A percentile compares a stretch with the other conserved stretches of the same genome.
Conservation (phyloP, 352 stramenopile species). For the Phytophthora agathidicida region DNA sequence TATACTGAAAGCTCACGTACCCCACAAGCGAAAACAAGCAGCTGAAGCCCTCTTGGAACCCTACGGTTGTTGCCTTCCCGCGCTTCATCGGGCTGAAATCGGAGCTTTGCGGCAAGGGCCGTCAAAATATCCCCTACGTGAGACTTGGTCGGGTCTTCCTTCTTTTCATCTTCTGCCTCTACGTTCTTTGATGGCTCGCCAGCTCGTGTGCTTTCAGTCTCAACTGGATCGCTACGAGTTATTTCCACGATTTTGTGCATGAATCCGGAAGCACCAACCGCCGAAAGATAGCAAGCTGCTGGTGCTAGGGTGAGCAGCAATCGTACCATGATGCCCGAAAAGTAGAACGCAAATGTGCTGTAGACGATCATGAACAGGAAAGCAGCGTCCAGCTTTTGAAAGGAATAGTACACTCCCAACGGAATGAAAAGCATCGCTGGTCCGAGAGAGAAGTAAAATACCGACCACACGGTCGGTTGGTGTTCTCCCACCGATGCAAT, state of each 20-base stretch:
- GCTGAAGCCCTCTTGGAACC: constrained; percentile 20
- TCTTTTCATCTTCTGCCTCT: constrained; percentile 12
- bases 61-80: constrained; percentile 16
- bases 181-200: neutral
- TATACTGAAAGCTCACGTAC: constrained; percentile 41
- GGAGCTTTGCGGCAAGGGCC: constrained; percentile 33
- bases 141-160: constrained; percentile 24
- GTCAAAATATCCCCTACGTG: constrained; percentile 39
- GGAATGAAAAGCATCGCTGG: constrained; percentile 88
- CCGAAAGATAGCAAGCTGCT: constrained; percentile 88
- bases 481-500: constrained; percentile 95
- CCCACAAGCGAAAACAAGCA: constrained; percentile 62
- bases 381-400: constrained; percentile 63
- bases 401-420: constrained; percentile 90
- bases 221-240: constrained; percentile 11
- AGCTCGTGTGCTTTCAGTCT: constrained; percentile 3
- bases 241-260: constrained; percentile 49
- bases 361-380: constrained; percentile 94
- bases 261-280: constrained; percentile 78
- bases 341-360: constrained; percentile 92
- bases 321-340: constrained; percentile 93
- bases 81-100: constrained; percentile 30
- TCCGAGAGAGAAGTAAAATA: constrained; percentile 94
- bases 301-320: constrained; percentile 92
- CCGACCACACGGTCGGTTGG: constrained; percentile 92